A percentile compares a stretch with the other conserved stretches of the same genome.
These are phyloP conservation scores for Inosperma sp. DNA, from an alignment of 768 basidiomycete genomes.

Conservation along the genomic window DNA sequence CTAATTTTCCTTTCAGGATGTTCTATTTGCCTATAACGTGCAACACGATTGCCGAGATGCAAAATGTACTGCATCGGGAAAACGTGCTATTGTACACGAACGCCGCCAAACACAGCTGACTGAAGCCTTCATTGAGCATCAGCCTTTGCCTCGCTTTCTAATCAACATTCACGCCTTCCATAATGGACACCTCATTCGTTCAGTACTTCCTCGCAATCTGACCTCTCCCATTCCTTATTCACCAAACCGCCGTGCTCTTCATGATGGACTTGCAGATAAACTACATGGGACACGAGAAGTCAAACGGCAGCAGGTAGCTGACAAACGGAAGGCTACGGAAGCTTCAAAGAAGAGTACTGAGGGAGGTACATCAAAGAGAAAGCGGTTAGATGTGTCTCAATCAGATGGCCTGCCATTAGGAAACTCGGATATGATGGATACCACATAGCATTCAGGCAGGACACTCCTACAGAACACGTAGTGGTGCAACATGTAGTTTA, in stretches of 20 bases:
- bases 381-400: not conserved
- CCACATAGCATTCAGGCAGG: not conserved
- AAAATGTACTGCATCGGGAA: constrained; percentile 12
- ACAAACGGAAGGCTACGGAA: not conserved
- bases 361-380: not conserved
- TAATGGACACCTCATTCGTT: constrained; percentile 11
- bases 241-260: not conserved
- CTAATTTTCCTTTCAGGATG: not conserved
- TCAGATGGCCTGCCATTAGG: too few species aligned
- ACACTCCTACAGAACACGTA: not conserved
- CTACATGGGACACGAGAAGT: not conserved
- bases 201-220: constrained; percentile 1
- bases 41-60: constrained; percentile 13
- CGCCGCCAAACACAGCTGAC: constrained; percentile 2
- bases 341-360: constrained; percentile 1
- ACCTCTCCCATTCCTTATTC: constrained; percentile 4
- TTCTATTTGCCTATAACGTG: constrained; percentile 10
- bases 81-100: constrained; percentile 8
- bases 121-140: constrained; percentile 11
- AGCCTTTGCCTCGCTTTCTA: constrained; percentile 6
- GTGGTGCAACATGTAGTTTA: not conserved
- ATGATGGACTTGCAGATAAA: not conserved
- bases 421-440: not conserved
- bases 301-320: not conserved
- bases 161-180: constrained; percentile 13